phyloP scores from a whole-genome alignment of 1,139 yeast genomes.

The Zygotorulaspora mrakii region DNA sequence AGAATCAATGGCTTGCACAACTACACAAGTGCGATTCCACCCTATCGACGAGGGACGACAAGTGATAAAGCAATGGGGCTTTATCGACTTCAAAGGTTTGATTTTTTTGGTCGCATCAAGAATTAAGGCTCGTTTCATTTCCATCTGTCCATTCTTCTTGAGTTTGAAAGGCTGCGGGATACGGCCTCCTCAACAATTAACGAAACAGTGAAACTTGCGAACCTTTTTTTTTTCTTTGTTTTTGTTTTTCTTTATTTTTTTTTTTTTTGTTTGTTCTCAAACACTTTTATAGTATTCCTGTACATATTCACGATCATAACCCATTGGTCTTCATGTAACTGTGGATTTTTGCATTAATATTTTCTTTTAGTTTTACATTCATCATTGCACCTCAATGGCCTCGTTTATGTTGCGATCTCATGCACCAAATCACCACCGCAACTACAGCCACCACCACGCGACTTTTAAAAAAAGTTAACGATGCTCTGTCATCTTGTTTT shows the following conservation, averaged over 20 bases:
- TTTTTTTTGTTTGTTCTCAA: no score
- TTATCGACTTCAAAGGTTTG: conserved; percentile 34
- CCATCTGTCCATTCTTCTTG: neutral
- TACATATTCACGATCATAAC: no score
- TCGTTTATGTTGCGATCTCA: neutral
- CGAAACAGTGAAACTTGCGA: neutral
- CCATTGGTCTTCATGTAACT: no score
- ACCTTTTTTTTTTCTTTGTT: neutral
- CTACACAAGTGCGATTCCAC: no score
- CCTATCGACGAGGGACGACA: conserved; percentile 36
- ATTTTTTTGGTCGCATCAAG: conserved; percentile 27
- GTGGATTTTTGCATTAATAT: no score
- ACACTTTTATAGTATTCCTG: no score
- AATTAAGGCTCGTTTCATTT: neutral
- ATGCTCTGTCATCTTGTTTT: no score
- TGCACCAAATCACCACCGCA: no score
- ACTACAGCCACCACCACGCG: neutral
- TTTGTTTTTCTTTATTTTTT: neutral
- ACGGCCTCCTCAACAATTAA: neutral
- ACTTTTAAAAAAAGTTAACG: no score
- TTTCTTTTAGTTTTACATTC: no score
- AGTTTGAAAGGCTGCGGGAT: neutral
- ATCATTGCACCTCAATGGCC: neutral
- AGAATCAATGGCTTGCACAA: conserved; percentile 24
- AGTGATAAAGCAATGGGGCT: conserved; percentile 22